Evolutionary conservation across 805 yeast species (phyloP).

Genomic region (Yamadazyma sp.): DNA sequence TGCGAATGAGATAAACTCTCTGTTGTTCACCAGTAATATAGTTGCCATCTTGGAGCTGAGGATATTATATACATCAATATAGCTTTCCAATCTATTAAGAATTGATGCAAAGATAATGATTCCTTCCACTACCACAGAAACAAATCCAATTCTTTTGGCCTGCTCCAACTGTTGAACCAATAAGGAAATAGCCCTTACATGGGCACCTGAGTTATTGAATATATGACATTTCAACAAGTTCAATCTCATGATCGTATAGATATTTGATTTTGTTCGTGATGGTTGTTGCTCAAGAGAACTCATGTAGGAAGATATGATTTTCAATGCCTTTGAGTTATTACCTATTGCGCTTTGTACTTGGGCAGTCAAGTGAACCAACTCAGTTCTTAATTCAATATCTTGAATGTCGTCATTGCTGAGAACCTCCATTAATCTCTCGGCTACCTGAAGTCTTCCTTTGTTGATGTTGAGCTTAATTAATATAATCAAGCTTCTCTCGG

Average conservation of each 20-base stretch:
- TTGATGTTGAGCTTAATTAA: slow-evolving; percentile 35
- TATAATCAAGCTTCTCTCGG: slow-evolving; percentile 41
- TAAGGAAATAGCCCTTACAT: slow-evolving; percentile 51
- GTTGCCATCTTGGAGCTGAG: slow-evolving; percentile 45
- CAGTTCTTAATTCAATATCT: slow-evolving; percentile 31
- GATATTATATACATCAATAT: slow-evolving; percentile 44
- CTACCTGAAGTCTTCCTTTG: slow-evolving; percentile 36
- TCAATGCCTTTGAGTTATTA: slow-evolving; percentile 30
- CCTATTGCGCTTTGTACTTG: slow-evolving; percentile 32
- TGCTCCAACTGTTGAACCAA: slow-evolving; percentile 49
- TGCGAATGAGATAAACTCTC: slow-evolving; percentile 36
- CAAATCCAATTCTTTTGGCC: slow-evolving; percentile 48
- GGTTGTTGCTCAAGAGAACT: slow-evolving; percentile 18
- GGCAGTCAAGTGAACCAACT: slow-evolving; percentile 25
- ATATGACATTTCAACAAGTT: slow-evolving; percentile 49
- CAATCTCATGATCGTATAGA: slow-evolving; percentile 46
- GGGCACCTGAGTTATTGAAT: slow-evolving; percentile 41
- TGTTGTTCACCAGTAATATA: slow-evolving; percentile 40
- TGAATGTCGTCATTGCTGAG: slow-evolving; percentile 28
- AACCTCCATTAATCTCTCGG: slow-evolving; percentile 33
- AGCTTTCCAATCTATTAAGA: slow-evolving; percentile 40
- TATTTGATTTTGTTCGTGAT: slow-evolving; percentile 26
- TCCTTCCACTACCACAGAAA: slow-evolving; percentile 47
- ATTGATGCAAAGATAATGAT: slow-evolving; percentile 46
- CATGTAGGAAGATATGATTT: slow-evolving; percentile 22